A percentile compares a stretch with the other conserved stretches of the same genome.
These are phyloP conservation scores for Acanthamoeba triangularis DNA, from an alignment of 208 protist species.

Conservation along the genomic window DNA sequence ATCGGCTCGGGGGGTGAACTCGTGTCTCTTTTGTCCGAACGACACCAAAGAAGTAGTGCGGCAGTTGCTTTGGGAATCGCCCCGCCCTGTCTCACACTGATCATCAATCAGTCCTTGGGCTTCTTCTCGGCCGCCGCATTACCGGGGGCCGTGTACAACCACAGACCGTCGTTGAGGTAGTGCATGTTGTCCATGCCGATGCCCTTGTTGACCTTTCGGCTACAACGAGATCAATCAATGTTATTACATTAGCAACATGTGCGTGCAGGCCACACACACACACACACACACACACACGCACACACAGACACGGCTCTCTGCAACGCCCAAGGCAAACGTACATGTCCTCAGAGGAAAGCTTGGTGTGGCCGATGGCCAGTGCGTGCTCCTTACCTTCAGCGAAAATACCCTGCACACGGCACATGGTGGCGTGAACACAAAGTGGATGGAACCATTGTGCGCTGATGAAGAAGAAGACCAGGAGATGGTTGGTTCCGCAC, in stretches of 20 bases:
- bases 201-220: conserved; percentile 92
- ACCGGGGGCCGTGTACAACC: conserved; percentile 89
- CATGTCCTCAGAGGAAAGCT: conserved; percentile 97
- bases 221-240: not conserved
- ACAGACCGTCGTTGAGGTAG: conserved; percentile 97
- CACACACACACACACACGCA: not conserved
- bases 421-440: not conserved
- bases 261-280: not conserved
- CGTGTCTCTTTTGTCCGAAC: too few relatives aligned
- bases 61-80: too few relatives aligned
- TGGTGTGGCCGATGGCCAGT: conserved; percentile 95
- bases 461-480: too few relatives aligned
- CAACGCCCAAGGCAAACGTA: conserved; percentile 19
- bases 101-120: conserved; percentile 26
- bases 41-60: too few relatives aligned
- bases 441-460: not conserved
- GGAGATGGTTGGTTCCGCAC: conserved; percentile 30
- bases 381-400: conserved; percentile 98
- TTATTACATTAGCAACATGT: not conserved
- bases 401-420: conserved; percentile 91
- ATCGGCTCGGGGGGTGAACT: too few relatives aligned
- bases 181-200: conserved; percentile 98
- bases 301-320: not conserved
- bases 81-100: not conserved
- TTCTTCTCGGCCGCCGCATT: conserved; percentile 41